A percentile compares a stretch with the other conserved stretches of the same genome.
phyloP scores from a whole-genome alignment of 2,329 filamentous ascomycete species.

The Microthyrium microscopicum region DNA sequence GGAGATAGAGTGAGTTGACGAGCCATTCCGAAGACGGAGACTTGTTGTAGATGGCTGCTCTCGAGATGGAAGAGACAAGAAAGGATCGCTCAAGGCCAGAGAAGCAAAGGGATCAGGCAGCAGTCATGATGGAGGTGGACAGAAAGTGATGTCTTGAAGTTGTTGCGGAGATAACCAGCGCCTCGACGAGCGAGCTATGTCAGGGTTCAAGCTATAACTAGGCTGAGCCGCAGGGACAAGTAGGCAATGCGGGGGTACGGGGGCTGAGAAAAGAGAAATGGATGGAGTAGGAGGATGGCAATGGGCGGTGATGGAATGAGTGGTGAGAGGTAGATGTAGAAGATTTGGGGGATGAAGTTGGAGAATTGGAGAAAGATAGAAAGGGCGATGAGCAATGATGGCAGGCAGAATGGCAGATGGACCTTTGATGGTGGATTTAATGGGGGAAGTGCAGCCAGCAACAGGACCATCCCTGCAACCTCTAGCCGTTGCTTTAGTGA shows the following conservation, averaged over 20 bases:
- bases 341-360: neutral
- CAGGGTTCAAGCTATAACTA: neutral
- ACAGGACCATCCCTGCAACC: too few species aligned
- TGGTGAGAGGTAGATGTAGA: neutral
- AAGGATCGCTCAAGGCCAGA: too few species aligned
- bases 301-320: too few species aligned
- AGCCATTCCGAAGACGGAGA: too few species aligned
- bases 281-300: neutral
- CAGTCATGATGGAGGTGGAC: neutral
- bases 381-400: neutral
- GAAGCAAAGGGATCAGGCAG: constrained; percentile 1
- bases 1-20: neutral
- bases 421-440: neutral
- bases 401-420: neutral
- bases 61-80: too few species aligned
- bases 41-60: too few species aligned
- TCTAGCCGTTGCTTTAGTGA: too few species aligned
- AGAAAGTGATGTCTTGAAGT: neutral
- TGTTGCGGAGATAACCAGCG: neutral
- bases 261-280: neutral
- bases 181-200: neutral
- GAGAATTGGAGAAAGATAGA: neutral
- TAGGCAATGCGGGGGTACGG: neutral
- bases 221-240: neutral
- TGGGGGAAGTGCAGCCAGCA: too few species aligned